Percentiles rank a stretch among this genome's conserved stretches.
phyloP scores from a whole-genome alignment of 768 basidiomycete genomes.

The Hemileccinum rubropunctum region DNA sequence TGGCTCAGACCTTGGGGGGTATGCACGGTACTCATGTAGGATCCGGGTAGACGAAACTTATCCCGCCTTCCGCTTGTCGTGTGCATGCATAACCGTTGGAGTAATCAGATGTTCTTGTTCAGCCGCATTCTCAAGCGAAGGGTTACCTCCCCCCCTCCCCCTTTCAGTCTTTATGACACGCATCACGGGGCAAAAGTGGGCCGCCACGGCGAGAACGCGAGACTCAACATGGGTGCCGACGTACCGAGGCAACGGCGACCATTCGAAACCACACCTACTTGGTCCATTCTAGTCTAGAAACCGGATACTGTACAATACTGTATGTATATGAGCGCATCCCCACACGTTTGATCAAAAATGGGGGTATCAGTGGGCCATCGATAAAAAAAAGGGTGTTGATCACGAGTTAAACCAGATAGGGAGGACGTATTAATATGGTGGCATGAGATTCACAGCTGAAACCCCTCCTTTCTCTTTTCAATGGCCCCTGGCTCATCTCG shows the following conservation, averaged over 20 bases:
- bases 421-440: no score
- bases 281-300: neutral
- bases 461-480: no score
- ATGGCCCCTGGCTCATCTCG: no score
- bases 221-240: neutral
- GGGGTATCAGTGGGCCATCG: neutral
- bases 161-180: neutral
- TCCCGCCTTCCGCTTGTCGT: slow-evolving; percentile 2
- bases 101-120: slow-evolving; percentile 1
- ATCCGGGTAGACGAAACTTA: slow-evolving; percentile 10
- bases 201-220: slow-evolving; percentile 4
- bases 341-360: neutral
- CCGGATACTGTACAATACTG: neutral
- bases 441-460: no score
- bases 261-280: neutral
- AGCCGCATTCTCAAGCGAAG: slow-evolving; percentile 14
- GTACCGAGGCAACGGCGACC: neutral
- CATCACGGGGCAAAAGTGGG: neutral
- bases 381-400: no score
- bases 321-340: neutral
- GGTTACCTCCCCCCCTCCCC: neutral
- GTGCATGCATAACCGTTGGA: slow-evolving; percentile 6
- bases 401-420: no score
- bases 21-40: slow-evolving; percentile 17
- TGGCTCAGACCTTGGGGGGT: slow-evolving; percentile 11